phyloP scores from a whole-genome alignment of 371 early-diverging fungal genomes.

The Dinochytrium kinnereticum region DNA sequence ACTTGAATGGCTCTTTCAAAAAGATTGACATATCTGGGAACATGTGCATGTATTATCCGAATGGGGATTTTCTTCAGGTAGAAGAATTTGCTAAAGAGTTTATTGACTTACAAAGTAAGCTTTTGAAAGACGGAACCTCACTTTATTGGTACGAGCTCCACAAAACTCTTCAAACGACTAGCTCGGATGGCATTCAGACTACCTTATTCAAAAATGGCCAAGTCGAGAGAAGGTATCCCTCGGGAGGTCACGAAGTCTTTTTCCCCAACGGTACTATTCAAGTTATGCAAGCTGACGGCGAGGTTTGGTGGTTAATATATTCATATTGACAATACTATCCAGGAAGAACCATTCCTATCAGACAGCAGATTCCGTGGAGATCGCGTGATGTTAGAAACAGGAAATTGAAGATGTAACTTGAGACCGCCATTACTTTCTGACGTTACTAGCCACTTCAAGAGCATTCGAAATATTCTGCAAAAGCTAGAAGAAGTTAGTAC shows the following conservation, averaged over 20 bases:
- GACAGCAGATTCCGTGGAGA: too few relatives aligned
- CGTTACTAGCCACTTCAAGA: not conserved
- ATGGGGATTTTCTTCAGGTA: slow-evolving; percentile 46
- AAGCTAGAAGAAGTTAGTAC: too few relatives aligned
- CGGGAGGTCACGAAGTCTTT: slow-evolving; percentile 40
- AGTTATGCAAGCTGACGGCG: not conserved
- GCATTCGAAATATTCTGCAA: not conserved
- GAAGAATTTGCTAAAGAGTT: not conserved
- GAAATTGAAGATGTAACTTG: too few relatives aligned
- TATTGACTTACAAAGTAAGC: slow-evolving; percentile 15
- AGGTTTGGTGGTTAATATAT: too few relatives aligned
- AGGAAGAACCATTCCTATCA: not conserved
- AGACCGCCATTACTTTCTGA: not conserved
- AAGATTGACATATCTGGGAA: slow-evolving; percentile 19
- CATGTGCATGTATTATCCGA: slow-evolving; percentile 30
- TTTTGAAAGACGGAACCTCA: slow-evolving; percentile 21
- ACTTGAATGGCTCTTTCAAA: slow-evolving; percentile 44
- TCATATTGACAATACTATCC: not conserved
- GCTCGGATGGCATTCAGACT: slow-evolving; percentile 34
- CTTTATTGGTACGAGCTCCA: slow-evolving; percentile 39
- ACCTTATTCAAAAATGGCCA: slow-evolving; percentile 46
- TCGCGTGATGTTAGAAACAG: too few relatives aligned
- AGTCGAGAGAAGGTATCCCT: slow-evolving; percentile 37
- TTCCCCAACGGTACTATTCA: slow-evolving; percentile 33
- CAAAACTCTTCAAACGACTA: slow-evolving; percentile 39